These are phyloP conservation scores for Colletotrichum higginsianum DNA, from an alignment of 2,329 filamentous ascomycete genomes.

Conservation along the genomic window DNA sequence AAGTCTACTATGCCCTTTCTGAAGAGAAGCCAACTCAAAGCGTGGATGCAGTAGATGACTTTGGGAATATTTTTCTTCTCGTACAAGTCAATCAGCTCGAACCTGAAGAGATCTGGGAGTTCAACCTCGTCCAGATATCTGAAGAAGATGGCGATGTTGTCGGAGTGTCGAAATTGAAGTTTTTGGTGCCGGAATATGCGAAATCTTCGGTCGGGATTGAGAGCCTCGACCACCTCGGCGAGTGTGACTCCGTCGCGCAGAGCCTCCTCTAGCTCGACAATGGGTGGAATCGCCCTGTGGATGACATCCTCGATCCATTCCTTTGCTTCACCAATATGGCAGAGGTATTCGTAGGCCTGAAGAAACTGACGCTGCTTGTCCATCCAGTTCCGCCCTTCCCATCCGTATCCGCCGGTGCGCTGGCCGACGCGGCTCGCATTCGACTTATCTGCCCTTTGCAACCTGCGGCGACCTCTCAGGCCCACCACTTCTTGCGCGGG, in stretches of 20 bases:
- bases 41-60: slow-evolving; percentile 98
- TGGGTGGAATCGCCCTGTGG: slow-evolving; percentile 87
- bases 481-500: slow-evolving; percentile 90
- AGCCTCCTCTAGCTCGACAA: slow-evolving; percentile 93
- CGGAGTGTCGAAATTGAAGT: slow-evolving; percentile 94
- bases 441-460: slow-evolving; percentile 79
- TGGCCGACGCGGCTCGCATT: slow-evolving; percentile 63
- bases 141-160: slow-evolving; percentile 98
- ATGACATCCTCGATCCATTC: slow-evolving; percentile 98
- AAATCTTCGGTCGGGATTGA: slow-evolving; percentile 82
- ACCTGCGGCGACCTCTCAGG: slow-evolving; percentile 83
- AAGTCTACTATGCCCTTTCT: slow-evolving; percentile 96
- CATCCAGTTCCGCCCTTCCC: slow-evolving; percentile 96
- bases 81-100: slow-evolving; percentile 97
- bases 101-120: slow-evolving; percentile 94
- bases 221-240: slow-evolving; percentile 91
- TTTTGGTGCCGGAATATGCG: slow-evolving; percentile 90
- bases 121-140: slow-evolving; percentile 92
- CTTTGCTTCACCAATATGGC: slow-evolving; percentile 98
- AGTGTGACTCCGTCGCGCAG: slow-evolving; percentile 93
- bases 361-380: slow-evolving; percentile 97
- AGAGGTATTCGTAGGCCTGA: slow-evolving; percentile 98
- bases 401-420: slow-evolving; percentile 71
- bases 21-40: slow-evolving; percentile 96
- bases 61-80: slow-evolving; percentile 99